A percentile compares a stretch with the other conserved stretches of the same genome.
Evolutionary conservation across 345 rosid genomes (phyloP).

Genomic region (Erysimum cheiranthoides): DNA sequence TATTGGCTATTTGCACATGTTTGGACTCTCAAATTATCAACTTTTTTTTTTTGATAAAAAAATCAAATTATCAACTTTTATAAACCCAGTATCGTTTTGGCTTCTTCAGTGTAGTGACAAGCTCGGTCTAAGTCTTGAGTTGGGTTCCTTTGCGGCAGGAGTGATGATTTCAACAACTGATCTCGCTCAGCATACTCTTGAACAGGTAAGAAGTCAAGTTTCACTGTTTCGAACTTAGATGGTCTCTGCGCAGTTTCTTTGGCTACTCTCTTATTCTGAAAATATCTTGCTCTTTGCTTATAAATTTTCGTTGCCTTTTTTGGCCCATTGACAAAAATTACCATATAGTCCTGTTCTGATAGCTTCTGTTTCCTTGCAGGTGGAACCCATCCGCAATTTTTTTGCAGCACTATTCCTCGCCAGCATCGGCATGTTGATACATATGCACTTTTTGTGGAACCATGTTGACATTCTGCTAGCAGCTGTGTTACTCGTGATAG

Average conservation of each 20-base stretch:
- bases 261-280: slow-evolving; percentile 17
- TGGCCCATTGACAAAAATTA: not conserved
- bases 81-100: slow-evolving; percentile 26
- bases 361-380: slow-evolving; percentile 49
- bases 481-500: slow-evolving; percentile 78
- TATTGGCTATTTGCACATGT: slow-evolving; percentile 27
- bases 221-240: slow-evolving; percentile 15
- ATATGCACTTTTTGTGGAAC: slow-evolving; percentile 91
- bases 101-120: slow-evolving; percentile 94
- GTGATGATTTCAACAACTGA: slow-evolving; percentile 99
- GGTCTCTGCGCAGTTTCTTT: slow-evolving; percentile 13
- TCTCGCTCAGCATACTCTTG: slow-evolving; percentile 93
- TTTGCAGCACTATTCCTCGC: slow-evolving; percentile 95
- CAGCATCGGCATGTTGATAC: slow-evolving; percentile 91
- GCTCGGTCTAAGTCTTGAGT: slow-evolving; percentile 94
- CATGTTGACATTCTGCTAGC: slow-evolving; percentile 90
- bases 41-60: too few species aligned
- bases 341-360: not conserved
- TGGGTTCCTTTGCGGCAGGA: slow-evolving; percentile 99
- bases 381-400: slow-evolving; percentile 93
- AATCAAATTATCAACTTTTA: slow-evolving; percentile 6
- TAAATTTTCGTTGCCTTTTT: not conserved
- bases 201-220: slow-evolving; percentile 66
- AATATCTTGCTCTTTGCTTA: not conserved
- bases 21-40: not conserved